Evolutionary conservation across 148 eudicot species (phyloP), one percentile per base, ranked within the genome.

Genomic region (Rhododendron ovatum): DNA sequence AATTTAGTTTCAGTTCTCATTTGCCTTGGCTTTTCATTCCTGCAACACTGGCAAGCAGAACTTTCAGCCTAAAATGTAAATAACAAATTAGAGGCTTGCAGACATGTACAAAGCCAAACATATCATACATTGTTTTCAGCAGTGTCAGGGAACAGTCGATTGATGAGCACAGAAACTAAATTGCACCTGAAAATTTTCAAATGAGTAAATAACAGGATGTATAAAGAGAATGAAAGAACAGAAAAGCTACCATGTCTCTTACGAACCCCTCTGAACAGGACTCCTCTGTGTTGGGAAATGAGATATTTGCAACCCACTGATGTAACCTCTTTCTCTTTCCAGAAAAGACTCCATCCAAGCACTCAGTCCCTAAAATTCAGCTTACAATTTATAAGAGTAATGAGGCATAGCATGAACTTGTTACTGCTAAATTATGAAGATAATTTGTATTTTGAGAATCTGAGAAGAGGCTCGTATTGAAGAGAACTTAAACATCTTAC

Each of bases 101-200:
- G 50, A 22, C 57, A 71, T 55, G 41, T 37, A 67, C 1, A 74
- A 74, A 86, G 57, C 81, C 78, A 77, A 17, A 84, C 61, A 24
- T 73, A 86, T 45, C 87, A 57, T 96, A 95, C 99, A 84, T 79
- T 83, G 43, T 78, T 89, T 82, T 84, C 88, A 57, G 87, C 83
- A 74, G 35, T 88, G 90, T 87, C 88, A 45, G 98, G 94, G 69
- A 92, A 88, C 87, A 95, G 86, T 88, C 98, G 94, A 65, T 81
- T 87, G 20, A 96, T 87, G 77, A 96, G 98, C 83, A 89, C 65
- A 86, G 90, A 87, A 84, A 95, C 92, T 93, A 94, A 86, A 90
- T 93, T 89, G 77, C 82, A 91, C 94, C 99, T 93, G 92, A 80
- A 87, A 87, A 47, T 15, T 73, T 6, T n/a, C 12, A 57, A 67